Evolutionary conservation across 192 early-diverging fungal species (phyloP), one percentile per base, ranked within the genome.

Genomic region (Umbelopsis sp.): DNA sequence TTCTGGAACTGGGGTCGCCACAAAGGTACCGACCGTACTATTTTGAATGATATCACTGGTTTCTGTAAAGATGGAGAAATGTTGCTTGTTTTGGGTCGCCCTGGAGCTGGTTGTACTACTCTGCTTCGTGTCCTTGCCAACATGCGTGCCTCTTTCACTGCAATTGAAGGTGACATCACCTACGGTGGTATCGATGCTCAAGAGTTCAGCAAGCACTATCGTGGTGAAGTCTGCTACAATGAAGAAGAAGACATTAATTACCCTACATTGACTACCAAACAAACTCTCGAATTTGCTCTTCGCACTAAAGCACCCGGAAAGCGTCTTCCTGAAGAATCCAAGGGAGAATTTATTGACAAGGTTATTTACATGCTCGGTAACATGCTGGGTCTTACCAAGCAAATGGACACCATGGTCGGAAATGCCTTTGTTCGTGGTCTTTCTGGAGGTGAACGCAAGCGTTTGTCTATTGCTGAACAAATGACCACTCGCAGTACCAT

Each of bases 241-340:
- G 85, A 91, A 81, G 94, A 94, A 82, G 75, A 77, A 66, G 75
- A 77, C 69, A 49, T 77, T 8, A 71, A 77, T 48, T 91, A 85
- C 71, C 87, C 91, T 9, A 89, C 89, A 25, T 70, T 93, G 74
- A 91, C 92, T 10, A 89, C 92, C 33, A 84, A 87, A 47, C 87
- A 92, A 73, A 94, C 91, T n/a, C 85, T 92, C 11, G 83, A 89
- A 41, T 91, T 89, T 74, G 93, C 90, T 15, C 84, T 93, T 67
- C 83, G 89, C 75, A 91, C 85, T 82, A 89, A 89, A 70, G 88
- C 80, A n/a, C 87, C 87, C 23, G 83, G 84, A 61, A 74, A 47
- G 53, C 81, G 82, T 49, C 71, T 89, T 37, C 75, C 78, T 12
- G 71, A 65, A 70, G 64, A 73, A 80, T 37, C 68, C 6, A 69